Percentiles rank a stretch among this genome's conserved stretches.
Evolutionary conservation across 441 rosid species (phyloP).

Genomic region (Biscutella laevigata): DNA sequence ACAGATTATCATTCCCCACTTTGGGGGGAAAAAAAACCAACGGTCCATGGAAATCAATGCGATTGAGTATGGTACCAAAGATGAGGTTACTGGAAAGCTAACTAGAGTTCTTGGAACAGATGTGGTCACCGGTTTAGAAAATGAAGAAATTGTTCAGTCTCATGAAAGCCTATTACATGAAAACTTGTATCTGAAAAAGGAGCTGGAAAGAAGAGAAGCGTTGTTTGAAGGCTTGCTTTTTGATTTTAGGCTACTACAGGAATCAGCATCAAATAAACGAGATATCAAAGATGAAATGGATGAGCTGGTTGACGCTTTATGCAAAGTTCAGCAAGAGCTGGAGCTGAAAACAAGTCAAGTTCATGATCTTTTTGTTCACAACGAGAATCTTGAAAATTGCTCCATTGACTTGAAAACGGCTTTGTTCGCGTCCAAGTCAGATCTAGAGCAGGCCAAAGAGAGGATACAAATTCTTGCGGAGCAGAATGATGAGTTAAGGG

Average conservation of each 20-base stretch:
- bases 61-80: slow-evolving; percentile 17
- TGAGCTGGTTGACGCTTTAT: slow-evolving; percentile 40
- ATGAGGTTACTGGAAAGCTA: slow-evolving; percentile 14
- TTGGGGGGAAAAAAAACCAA: slow-evolving; percentile 12
- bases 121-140: slow-evolving; percentile 26
- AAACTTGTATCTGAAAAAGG: slow-evolving; percentile 54
- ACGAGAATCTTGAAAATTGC: slow-evolving; percentile 43
- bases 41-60: slow-evolving; percentile 18
- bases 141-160: slow-evolving; percentile 24
- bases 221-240: slow-evolving; percentile 80
- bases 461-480: slow-evolving; percentile 43
- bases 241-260: slow-evolving; percentile 86
- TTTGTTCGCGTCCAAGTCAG: slow-evolving; percentile 37
- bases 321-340: slow-evolving; percentile 49
- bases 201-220: slow-evolving; percentile 71
- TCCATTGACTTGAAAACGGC: slow-evolving; percentile 47
- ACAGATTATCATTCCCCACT: slow-evolving; percentile 7
- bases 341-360: slow-evolving; percentile 58
- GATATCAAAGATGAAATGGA: slow-evolving; percentile 71
- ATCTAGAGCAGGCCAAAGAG: slow-evolving; percentile 53
- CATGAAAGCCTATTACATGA: slow-evolving; percentile 33
- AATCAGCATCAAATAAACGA: slow-evolving; percentile 60
- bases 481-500: slow-evolving; percentile 64
- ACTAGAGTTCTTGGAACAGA: background rate
- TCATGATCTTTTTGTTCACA: slow-evolving; percentile 45